Base-by-base conservation (phyloP, 163 green algal species). In the Coccomyxa subellipsoidea region DNA sequence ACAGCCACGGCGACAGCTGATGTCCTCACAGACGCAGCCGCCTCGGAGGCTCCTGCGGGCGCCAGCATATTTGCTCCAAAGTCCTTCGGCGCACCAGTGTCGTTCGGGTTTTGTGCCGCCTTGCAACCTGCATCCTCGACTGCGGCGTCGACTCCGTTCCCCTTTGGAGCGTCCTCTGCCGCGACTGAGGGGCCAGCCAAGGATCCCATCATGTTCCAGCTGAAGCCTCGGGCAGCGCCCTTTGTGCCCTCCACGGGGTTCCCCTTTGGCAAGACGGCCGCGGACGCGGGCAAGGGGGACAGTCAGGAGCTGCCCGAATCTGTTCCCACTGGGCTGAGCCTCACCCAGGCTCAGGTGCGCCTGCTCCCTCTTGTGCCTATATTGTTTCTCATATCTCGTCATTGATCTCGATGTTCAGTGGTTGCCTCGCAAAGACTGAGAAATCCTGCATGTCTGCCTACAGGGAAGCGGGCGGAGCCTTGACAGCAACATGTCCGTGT, bases 401-500 rank as follows among this genome's bases (percentile, higher is more conserved):
- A n/a, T n/a, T n/a, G n/a, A n/a, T n/a, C n/a, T n/a, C n/a, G n/a
- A n/a, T n/a, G n/a, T n/a, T n/a, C n/a, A n/a, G n/a, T n/a, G n/a
- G n/a, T n/a, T n/a, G n/a, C n/a, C n/a, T n/a, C n/a, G n/a, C n/a
- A n/a, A n/a, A n/a, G n/a, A n/a, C n/a, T n/a, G n/a, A n/a, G n/a
- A n/a, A n/a, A n/a, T n/a, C n/a, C n/a, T n/a, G n/a, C n/a, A n/a
- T n/a, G n/a, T n/a, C n/a, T n/a, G n/a, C n/a, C n/a, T n/a, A n/a
- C n/a, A n/a, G n/a, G n/a, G 47, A 18, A 59, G 47, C 66, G 66
- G 66, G 27, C 66, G 66, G 29, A 73, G 66, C 66, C 27, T 73
- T 27, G 66, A 73, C 66, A 73, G 66, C 66, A 73, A 73, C 66
- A 73, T 73, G 66, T 73, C 66, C 21, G n/a, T 73, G 8, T 73